A percentile compares a stretch with the other conserved stretches of the same genome.
phyloP scores from a whole-genome alignment of 371 early-diverging fungal genomes.

The Lichtheimia ornata region DNA sequence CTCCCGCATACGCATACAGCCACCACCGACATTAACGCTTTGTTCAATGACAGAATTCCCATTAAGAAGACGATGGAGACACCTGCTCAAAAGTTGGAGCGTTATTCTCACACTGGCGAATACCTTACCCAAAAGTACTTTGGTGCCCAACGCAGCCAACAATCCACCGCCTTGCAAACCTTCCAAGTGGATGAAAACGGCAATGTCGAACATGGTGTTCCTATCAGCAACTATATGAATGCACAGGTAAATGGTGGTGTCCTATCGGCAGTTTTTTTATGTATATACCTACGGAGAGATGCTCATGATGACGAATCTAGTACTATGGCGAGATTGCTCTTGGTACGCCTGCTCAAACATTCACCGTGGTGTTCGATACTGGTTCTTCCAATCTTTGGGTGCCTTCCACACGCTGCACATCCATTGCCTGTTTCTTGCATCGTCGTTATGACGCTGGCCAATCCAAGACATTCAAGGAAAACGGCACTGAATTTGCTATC shows the following conservation, averaged over 20 bases:
- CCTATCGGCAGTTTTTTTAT: conserved; percentile 1
- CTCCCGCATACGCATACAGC: not conserved
- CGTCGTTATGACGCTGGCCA: conserved; percentile 76
- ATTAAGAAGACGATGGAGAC: conserved; percentile 75
- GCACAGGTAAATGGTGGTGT: conserved; percentile 69
- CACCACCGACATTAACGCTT: not conserved
- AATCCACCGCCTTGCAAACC: conserved; percentile 50
- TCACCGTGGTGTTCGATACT: conserved; percentile 94
- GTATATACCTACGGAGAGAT: no score
- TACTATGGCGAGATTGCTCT: conserved; percentile 84
- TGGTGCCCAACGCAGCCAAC: conserved; percentile 51
- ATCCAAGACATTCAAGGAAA: conserved; percentile 72
- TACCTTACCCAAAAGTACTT: conserved; percentile 82
- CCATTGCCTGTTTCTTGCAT: conserved; percentile 94
- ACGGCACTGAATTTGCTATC: conserved; percentile 91
- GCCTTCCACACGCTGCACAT: conserved; percentile 89
- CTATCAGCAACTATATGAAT: conserved; percentile 93
- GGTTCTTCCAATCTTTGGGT: conserved; percentile 97
- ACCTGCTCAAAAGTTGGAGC: conserved; percentile 61
- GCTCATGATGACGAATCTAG: conserved; percentile 19
- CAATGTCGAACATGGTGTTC: conserved; percentile 71
- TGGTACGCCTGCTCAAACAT: conserved; percentile 89
- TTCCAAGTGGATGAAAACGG: conserved; percentile 18
- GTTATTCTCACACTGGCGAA: conserved; percentile 64
- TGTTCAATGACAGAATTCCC: conserved; percentile 51